Conservation (phyloP, 2,329 filamentous ascomycete genomes). For the Stylonectria norvegica region DNA sequence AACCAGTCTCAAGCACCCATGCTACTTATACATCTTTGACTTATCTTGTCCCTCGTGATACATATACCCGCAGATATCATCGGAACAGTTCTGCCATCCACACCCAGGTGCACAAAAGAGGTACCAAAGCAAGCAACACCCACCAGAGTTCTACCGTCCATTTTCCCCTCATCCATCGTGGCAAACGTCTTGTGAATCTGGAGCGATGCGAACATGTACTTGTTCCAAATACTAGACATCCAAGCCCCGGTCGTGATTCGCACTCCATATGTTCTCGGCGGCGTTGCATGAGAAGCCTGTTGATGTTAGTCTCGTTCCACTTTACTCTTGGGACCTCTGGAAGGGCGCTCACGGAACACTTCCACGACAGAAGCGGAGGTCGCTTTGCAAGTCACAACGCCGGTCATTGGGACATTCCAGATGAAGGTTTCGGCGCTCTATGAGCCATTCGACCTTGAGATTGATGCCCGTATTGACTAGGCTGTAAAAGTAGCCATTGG, state of each 20-base stretch:
- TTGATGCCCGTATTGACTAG: conserved; percentile 63
- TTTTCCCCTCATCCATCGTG: conserved; percentile 42
- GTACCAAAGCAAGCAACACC: conserved; percentile 42
- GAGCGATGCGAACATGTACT: conserved; percentile 43
- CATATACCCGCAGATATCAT: too few relatives aligned
- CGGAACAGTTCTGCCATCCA: conserved; percentile 28
- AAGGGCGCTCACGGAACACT: conserved; percentile 50
- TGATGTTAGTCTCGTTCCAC: not conserved
- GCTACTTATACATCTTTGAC: too few relatives aligned
- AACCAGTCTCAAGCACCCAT: too few relatives aligned
- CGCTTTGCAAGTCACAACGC: conserved; percentile 56
- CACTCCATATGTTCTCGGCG: conserved; percentile 60
- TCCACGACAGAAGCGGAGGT: conserved; percentile 57
- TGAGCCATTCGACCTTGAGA: conserved; percentile 67
- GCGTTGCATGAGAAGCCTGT: conserved; percentile 55
- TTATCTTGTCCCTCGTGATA: too few relatives aligned
- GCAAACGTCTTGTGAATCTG: conserved; percentile 43
- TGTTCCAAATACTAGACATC: conserved; percentile 54
- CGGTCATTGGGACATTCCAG: conserved; percentile 62
- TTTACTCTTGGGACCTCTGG: too few relatives aligned
- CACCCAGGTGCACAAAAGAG: conserved; percentile 38
- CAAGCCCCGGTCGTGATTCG: conserved; percentile 53
- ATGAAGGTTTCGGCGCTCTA: conserved; percentile 59
- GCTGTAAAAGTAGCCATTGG: conserved; percentile 58
- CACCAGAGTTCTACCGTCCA: conserved; percentile 49